Base-by-base conservation (phyloP, 2,329 filamentous ascomycete species). In the Claviceps fusiformis region DNA sequence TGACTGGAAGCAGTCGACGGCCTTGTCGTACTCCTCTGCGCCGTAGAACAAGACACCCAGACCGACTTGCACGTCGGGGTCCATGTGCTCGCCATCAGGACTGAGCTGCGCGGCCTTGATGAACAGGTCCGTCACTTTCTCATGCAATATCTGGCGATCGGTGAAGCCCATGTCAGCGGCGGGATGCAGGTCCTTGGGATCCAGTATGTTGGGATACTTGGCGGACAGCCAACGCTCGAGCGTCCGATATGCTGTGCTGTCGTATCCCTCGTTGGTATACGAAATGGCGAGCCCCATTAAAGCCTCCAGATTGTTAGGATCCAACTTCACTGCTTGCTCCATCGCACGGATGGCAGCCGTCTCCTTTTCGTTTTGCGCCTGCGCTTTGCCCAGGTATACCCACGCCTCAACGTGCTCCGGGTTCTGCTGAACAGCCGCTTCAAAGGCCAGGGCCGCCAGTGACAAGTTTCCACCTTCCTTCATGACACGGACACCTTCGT, bases 311-410 rank as follows among this genome's bases (percentile, higher is more conserved):
- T 95, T 96, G 64, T 83, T 85, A 0, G 90, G 85, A 63, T 97
- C 91, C 33, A 93, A 76, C 69, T 91, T 92, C 59, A 96, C 73
- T 0, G 92, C 90, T 67, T 93, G 87, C 70, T 97, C 92, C 57
- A 97, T 76, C 3, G 93, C 93, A 39, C 93, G 85, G 60, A 98
- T 96, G 2, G 93, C 93, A 0, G 93, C 92, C 9, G 89, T 87
- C 70, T 98, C 93, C 73, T 98, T 98, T 71, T 98, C 93, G 70
- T 98, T 98, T 69, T 98, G 93, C 24, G 93, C 93, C 72, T 98
- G 93, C 19, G 91, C 88, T 54, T 86, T 85, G 54, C 93, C 93
- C 37, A 98, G 81, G 64, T 90, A 86, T 10, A 91, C 89, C 93
- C 93, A 98, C 3, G 93, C 93, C 54, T 95, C 87, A 43, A 92